Evolutionary conservation across 768 basidiomycete genomes (phyloP).

Genomic region (Naganishia onofrii): DNA sequence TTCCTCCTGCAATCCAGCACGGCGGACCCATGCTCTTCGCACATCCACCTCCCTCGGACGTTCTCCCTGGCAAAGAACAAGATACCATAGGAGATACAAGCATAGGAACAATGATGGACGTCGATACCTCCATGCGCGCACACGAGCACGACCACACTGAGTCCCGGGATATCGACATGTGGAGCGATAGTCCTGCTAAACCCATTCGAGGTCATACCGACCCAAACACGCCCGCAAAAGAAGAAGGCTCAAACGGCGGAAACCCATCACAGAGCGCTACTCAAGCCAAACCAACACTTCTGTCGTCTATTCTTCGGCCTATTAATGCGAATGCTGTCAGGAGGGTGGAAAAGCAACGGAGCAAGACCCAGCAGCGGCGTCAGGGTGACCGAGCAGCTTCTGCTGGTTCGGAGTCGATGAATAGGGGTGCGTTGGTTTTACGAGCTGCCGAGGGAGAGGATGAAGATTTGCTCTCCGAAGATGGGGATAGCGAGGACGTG

Average conservation of each 20-base stretch:
- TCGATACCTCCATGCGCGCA: slow-evolving; percentile 5
- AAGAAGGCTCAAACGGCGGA: not conserved
- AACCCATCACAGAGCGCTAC: not conserved
- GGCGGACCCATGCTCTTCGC: slow-evolving; percentile 28
- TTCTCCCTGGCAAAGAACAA: slow-evolving; percentile 13
- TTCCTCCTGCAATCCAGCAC: not conserved
- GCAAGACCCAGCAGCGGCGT: slow-evolving; percentile 24
- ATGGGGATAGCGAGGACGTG: not conserved
- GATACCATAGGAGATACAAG: slow-evolving; percentile 1
- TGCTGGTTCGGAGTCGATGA: not conserved
- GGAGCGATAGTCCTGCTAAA: slow-evolving; percentile 29
- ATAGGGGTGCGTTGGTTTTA: not conserved
- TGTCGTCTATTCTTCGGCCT: slow-evolving; percentile 1
- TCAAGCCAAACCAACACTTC: not conserved
- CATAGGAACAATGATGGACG: slow-evolving; percentile 19
- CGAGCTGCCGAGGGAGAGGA: not conserved
- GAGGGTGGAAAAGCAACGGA: slow-evolving; percentile 37
- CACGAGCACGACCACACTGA: slow-evolving; percentile 1
- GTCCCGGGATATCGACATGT: slow-evolving; percentile 28
- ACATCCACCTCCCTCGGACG: not conserved
- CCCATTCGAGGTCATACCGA: not conserved
- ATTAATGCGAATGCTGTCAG: slow-evolving; percentile 31
- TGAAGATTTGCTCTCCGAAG: not conserved
- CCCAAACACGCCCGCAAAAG: not conserved
- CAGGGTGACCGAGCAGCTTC: not conserved